Base-by-base conservation (phyloP, 2,329 filamentous ascomycete species). In the Pyrenophora tritici-repentis region DNA sequence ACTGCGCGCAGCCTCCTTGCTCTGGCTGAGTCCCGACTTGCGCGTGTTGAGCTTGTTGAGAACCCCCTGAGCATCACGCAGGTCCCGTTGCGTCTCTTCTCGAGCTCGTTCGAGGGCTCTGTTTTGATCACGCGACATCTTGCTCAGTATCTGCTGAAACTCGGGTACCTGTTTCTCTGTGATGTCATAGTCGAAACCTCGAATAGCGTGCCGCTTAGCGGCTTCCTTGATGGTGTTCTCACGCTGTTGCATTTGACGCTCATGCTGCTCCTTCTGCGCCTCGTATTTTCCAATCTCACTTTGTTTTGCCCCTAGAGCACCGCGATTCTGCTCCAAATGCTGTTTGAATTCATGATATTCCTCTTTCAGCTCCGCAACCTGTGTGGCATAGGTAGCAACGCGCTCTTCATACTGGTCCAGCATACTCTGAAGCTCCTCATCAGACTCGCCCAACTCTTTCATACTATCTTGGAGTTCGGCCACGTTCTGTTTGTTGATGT, bases 201-300 rank as follows among this genome's bases (percentile, higher is more conserved):
- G 87, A 56, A 99, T 89, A 51, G 84, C 86, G 72, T 96, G 89
- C 20, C 80, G 81, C 38, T 84, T 81, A 13, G 93, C 91, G 32
- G 90, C 86, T 50, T 92, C 86, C 58, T 86, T 90, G 47, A 97
- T 85, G 71, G 96, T 82, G 8, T 83, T 80, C 64, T 87, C 81
- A 33, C 93, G 88, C 37, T 83, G 79, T 61, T 84, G 79, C 3
- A 96, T 71, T 59, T 97, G 89, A 3, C 88, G 84, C 68, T 97
- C 90, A 68, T 94, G 90, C 63, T 88, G 90, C 55, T 90, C 87
- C 75, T 93, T 91, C 68, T 96, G 88, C 2, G 92, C 93, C 72
- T 94, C 85, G 61, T 88, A 86, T 60, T 87, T 90, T 36, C 93
- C 93, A 62, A 85, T 81, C 61, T 91, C 87, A 1, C 70, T 78